phyloP scores from a whole-genome alignment of 345 rosid genomes.

The Mangifera indica region DNA sequence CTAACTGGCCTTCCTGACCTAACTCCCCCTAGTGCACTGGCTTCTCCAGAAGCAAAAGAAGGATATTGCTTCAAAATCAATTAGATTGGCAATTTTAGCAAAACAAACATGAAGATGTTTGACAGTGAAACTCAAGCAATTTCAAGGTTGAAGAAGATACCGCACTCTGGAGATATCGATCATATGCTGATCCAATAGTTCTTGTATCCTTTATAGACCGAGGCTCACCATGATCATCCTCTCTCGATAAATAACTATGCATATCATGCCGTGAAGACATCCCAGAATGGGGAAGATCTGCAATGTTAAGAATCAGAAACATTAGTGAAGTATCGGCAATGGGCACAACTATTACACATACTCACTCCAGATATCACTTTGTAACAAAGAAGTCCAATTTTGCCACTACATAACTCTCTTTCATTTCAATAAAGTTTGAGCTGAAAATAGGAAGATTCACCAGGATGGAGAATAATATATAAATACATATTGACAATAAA shows the following conservation, averaged over 20 bases:
- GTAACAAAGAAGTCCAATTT: not conserved
- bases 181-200: conserved; percentile 76
- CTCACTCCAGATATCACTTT: not conserved
- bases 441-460: not conserved
- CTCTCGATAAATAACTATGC: conserved; percentile 50
- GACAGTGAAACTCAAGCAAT: not conserved
- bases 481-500: too few relatives aligned
- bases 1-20: conserved; percentile 42
- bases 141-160: conserved; percentile 29
- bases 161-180: conserved; percentile 62
- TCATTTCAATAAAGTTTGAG: not conserved
- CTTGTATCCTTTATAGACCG: conserved; percentile 66
- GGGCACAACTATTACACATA: not conserved
- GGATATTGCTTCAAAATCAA: conserved; percentile 60
- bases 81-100: conserved; percentile 26
- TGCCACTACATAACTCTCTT: not conserved
- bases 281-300: conserved; percentile 49
- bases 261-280: conserved; percentile 45
- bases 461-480: too few relatives aligned
- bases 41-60: conserved; percentile 59
- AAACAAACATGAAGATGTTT: conserved; percentile 10
- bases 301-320: not conserved
- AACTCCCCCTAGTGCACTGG: conserved; percentile 37
- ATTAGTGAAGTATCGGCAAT: not conserved
- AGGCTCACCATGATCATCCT: conserved; percentile 50